These are phyloP conservation scores for Malassezia sp. DNA, from an alignment of 1,284 basidiomycete species.

Conservation along the genomic window DNA sequence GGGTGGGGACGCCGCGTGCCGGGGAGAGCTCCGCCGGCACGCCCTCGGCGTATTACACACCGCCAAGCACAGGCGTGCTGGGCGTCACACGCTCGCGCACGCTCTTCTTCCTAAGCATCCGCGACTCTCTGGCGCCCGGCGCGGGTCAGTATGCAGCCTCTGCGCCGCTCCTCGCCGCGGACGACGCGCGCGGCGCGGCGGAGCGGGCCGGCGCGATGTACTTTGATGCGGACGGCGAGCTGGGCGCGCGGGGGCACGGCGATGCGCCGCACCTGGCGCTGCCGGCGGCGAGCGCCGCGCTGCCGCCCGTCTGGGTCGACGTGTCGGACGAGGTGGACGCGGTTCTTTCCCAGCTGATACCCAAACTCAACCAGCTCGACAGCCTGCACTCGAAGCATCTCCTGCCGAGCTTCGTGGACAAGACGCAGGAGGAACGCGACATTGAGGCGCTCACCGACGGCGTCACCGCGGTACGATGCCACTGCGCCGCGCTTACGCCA, in stretches of 20 bases:
- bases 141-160: conserved; percentile 31
- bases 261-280: conserved; percentile 2
- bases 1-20: no score
- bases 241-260: conserved; percentile 4
- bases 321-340: conserved; percentile 32
- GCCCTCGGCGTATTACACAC: neutral
- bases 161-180: conserved; percentile 40
- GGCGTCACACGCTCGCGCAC: conserved; percentile 69
- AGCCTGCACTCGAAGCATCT: conserved; percentile 90
- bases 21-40: no score
- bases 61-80: neutral
- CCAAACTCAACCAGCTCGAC: conserved; percentile 58
- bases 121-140: conserved; percentile 57
- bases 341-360: conserved; percentile 22
- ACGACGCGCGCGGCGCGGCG: conserved; percentile 33
- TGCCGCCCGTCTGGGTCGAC: conserved; percentile 45
- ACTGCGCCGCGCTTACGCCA: no score
- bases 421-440: conserved; percentile 79
- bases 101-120: conserved; percentile 83
- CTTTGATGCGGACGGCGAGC: conserved; percentile 20
- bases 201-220: conserved; percentile 11
- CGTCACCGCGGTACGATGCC: conserved; percentile 69
- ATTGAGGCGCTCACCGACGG: conserved; percentile 76
- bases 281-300: conserved; percentile 38
- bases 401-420: conserved; percentile 89